Evolutionary conservation across 2,329 filamentous ascomycete species (phyloP).

Genomic region (Plectosphaerella plurivora): DNA sequence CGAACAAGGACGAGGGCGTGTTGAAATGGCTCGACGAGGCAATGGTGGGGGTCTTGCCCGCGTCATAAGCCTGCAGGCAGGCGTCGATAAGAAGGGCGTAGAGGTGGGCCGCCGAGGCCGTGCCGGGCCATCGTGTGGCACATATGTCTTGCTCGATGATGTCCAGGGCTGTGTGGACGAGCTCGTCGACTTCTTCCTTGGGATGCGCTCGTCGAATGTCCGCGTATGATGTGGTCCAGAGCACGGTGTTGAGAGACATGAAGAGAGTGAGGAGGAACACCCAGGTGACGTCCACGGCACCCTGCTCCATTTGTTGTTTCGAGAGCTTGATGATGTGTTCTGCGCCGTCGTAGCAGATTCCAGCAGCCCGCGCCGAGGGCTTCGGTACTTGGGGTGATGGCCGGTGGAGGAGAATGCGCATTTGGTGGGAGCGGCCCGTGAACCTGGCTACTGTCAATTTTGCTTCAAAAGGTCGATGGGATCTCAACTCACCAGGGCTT

Average conservation of each 20-base stretch:
- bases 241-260: conserved; percentile 84
- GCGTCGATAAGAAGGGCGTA: conserved; percentile 83
- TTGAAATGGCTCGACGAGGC: conserved; percentile 27
- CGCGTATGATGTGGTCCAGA: conserved; percentile 88
- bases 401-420: conserved; percentile 82
- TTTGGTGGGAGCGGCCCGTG: conserved; percentile 70
- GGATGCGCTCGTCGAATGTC: conserved; percentile 71
- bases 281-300: conserved; percentile 85
- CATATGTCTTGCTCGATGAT: conserved; percentile 66
- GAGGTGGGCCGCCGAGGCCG: conserved; percentile 75
- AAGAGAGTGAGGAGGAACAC: conserved; percentile 86
- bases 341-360: conserved; percentile 78
- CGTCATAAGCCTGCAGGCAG: conserved; percentile 83
- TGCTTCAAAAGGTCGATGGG: background rate
- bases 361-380: conserved; percentile 73
- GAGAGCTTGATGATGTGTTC: conserved; percentile 78
- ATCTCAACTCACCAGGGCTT: conserved; percentile 64
- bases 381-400: conserved; percentile 89
- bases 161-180: conserved; percentile 71
- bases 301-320: conserved; percentile 70
- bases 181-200: conserved; percentile 69
- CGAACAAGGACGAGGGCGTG: conserved; percentile 43
- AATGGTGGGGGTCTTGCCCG: conserved; percentile 34
- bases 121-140: conserved; percentile 87
- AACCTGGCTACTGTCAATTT: conserved; percentile 44